Percentiles rank a stretch among this genome's conserved stretches.
Conservation (phyloP, 192 early-diverging fungal genomes). For the Phlyctochytrium arcticum region DNA sequence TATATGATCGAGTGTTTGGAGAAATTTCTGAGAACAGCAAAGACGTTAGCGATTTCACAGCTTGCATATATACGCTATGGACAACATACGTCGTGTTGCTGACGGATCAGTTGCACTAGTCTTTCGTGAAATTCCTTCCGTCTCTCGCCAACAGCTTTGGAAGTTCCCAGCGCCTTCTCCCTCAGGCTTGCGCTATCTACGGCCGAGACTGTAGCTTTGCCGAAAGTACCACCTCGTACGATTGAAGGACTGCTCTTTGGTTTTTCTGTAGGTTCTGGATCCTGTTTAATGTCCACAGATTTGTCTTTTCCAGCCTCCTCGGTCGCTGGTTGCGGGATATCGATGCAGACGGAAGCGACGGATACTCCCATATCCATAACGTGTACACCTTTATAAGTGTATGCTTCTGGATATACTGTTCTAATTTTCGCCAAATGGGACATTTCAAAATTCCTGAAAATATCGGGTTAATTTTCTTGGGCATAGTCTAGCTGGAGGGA, state of each 20-base stretch:
- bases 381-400: constrained; percentile 19
- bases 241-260: not conserved
- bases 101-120: constrained; percentile 1
- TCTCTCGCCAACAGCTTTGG: constrained; percentile 6
- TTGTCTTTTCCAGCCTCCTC: not conserved
- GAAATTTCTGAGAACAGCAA: constrained; percentile 8
- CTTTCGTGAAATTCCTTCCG: constrained; percentile 13
- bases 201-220: not conserved
- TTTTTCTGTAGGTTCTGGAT: not conserved
- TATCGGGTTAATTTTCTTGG: not conserved
- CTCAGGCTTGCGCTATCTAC: constrained; percentile 6
- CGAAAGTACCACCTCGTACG: constrained; percentile 11
- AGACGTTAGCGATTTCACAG: not conserved
- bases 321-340: not conserved
- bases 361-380: constrained; percentile 9
- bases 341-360: constrained; percentile 15
- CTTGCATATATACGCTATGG: not conserved
- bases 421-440: constrained; percentile 49
- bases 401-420: constrained; percentile 47
- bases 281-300: not conserved
- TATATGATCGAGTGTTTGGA: constrained; percentile 1
- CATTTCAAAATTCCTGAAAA: constrained; percentile 39
- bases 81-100: constrained; percentile 17
- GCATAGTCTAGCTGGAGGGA: not conserved
- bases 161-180: not conserved